Conservation (phyloP, 257 asterid species). For the Solanum ossicruentum region DNA sequence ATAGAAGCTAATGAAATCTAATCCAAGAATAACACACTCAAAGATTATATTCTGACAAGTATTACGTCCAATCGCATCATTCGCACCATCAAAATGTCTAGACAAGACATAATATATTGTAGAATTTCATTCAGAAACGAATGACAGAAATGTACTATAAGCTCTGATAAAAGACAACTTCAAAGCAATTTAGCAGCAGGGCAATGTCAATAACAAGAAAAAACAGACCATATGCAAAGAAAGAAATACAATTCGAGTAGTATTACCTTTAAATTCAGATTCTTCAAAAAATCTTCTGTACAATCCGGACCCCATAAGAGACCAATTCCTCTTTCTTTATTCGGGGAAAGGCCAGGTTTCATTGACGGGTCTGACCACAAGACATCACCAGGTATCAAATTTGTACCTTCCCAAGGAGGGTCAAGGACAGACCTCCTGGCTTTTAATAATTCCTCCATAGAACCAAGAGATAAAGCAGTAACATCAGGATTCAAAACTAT, state of each 20-base stretch:
- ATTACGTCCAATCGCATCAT: background rate
- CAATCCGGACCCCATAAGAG: constrained; percentile 96
- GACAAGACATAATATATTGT: background rate
- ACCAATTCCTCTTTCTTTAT: constrained; percentile 89
- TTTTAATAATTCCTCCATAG: constrained; percentile 78
- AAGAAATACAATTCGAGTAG: background rate
- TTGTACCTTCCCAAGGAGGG: constrained; percentile 97
- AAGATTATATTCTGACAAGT: background rate
- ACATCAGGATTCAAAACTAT: constrained; percentile 37
- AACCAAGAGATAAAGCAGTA: constrained; percentile 53
- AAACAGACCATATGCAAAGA: background rate
- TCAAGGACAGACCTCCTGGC: constrained; percentile 97
- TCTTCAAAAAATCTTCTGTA: constrained; percentile 83
- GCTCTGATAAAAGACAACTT: background rate
- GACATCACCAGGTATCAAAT: constrained; percentile 94
- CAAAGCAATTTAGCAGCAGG: background rate
- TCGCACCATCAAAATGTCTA: background rate
- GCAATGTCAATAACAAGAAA: background rate
- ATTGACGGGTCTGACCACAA: constrained; percentile 97
- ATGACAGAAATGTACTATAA: background rate
- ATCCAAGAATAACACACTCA: background rate
- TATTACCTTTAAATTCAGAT: constrained; percentile 51
- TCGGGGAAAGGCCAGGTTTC: constrained; percentile 81
- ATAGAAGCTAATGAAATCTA: background rate
- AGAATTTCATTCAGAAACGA: background rate